Evolutionary conservation across 2,329 filamentous ascomycete genomes (phyloP), one percentile per base, ranked within the genome.

Genomic region (Drechslerella coelobrocha): DNA sequence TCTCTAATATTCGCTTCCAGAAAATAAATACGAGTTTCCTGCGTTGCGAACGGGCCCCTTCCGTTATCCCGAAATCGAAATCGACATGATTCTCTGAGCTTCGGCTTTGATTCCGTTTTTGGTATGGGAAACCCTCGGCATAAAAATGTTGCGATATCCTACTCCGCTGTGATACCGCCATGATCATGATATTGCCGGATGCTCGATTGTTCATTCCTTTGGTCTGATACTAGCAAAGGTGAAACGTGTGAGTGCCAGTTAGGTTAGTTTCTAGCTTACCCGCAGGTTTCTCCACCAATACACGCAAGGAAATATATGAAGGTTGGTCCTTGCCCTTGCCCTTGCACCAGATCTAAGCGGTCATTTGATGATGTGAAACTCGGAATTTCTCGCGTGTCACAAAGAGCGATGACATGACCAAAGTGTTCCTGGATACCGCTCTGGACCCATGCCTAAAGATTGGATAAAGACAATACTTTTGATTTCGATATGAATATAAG

Each of bases 261-360:
- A 26, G 23, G n/a, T n/a, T n/a, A n/a, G 27, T 48, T 68, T 61
- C 56, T 51, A 47, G 47, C 41, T 31, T 23, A 48, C 53, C 31
- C n/a, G 24, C 47, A 34, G 61, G 55, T 69, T 69, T 69, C 65
- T 69, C 65, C 65, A 69, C 65, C 65, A 69, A 69, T 62, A 37
- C 27, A 45, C 24, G 29, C 34, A 41, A 24, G 43, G 43, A n/a
- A 23, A 26, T 48, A n/a, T n/a, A n/a, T n/a, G n/a, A n/a, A n/a
- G n/a, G n/a, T n/a, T n/a, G n/a, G n/a, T n/a, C n/a, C n/a, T n/a
- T n/a, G n/a, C n/a, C n/a, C n/a, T n/a, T n/a, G n/a, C n/a, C n/a
- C n/a, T n/a, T n/a, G n/a, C n/a, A n/a, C n/a, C n/a, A n/a, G n/a
- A n/a, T n/a, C n/a, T 14, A 7, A 9, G 5, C 5, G 12, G 4